Evolutionary conservation across 352 stramenopile species (phyloP).

Genomic region (Pythium brachiatum): DNA sequence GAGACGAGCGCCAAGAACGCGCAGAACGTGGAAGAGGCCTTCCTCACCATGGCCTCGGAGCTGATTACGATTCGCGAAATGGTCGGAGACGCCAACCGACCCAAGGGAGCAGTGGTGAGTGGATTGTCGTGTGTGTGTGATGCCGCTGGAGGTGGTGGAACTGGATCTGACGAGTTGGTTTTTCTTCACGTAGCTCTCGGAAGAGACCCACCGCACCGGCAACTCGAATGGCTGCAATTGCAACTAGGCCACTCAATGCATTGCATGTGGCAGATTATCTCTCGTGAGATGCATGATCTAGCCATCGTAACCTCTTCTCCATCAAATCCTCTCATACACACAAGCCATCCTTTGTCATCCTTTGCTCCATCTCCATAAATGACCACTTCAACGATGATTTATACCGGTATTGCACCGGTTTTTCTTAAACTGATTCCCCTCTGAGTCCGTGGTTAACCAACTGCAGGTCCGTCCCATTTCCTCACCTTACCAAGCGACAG

Average conservation of each 20-base stretch:
- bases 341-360: neutral
- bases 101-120: slow-evolving; percentile 62
- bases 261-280: neutral
- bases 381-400: slow-evolving; percentile 3
- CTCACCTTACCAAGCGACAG: neutral
- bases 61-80: slow-evolving; percentile 94
- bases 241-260: slow-evolving; percentile 22
- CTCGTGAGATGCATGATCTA: neutral
- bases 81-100: slow-evolving; percentile 70
- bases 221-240: slow-evolving; percentile 29
- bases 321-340: slow-evolving; percentile 8
- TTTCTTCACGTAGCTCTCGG: slow-evolving; percentile 20
- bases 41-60: slow-evolving; percentile 98
- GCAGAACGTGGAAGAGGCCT: slow-evolving; percentile 99
- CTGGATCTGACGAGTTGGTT: neutral
- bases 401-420: slow-evolving; percentile 18
- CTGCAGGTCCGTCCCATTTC: neutral
- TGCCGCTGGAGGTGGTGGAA: neutral
- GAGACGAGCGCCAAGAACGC: slow-evolving; percentile 99
- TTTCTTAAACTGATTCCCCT: neutral
- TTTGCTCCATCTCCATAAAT: neutral
- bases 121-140: neutral
- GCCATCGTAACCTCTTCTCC: slow-evolving; percentile 4
- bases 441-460: slow-evolving; percentile 18
- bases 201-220: slow-evolving; percentile 25